Conservation (phyloP, 768 basidiomycete species). For the Cystofilobasidium capitatum region DNA sequence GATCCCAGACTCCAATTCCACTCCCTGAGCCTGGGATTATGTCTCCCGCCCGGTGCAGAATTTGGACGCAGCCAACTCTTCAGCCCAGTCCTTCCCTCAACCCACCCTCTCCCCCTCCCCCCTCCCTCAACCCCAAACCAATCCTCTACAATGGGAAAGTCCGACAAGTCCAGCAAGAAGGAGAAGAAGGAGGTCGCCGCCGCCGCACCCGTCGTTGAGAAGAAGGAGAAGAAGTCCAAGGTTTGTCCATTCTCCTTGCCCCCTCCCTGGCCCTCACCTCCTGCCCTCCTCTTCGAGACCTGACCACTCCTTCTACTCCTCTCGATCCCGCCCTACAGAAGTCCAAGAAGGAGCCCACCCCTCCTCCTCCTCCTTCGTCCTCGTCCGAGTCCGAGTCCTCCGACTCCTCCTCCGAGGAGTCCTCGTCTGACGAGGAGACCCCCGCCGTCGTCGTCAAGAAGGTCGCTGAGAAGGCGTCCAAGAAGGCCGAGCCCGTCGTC, state of each 20-base stretch:
- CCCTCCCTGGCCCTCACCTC: background rate
- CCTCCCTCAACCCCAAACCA: background rate
- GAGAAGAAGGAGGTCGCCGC: constrained; percentile 26
- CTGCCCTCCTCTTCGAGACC: background rate
- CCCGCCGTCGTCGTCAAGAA: constrained; percentile 32
- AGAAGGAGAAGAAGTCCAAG: constrained; percentile 36
- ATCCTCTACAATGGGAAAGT: constrained; percentile 20
- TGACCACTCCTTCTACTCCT: too few species aligned
- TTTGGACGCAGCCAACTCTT: background rate
- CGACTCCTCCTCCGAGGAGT: constrained; percentile 24
- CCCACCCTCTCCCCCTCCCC: background rate
- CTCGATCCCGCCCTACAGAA: constrained; percentile 4
- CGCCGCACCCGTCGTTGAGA: constrained; percentile 25
- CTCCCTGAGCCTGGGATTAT: too few species aligned
- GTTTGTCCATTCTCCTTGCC: constrained; percentile 12
- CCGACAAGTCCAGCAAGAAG: constrained; percentile 25
- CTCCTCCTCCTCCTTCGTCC: constrained; percentile 10
- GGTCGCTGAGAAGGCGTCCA: constrained; percentile 36
- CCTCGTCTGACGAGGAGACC: constrained; percentile 47
- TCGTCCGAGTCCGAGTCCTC: constrained; percentile 17
- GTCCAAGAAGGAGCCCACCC: constrained; percentile 27
- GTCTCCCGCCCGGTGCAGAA: too few species aligned
- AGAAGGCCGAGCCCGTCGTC: constrained; percentile 34
- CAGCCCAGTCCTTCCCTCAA: background rate
- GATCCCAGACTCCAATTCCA: too few species aligned